Percentiles rank a stretch among this genome's conserved stretches.
Conservation (phyloP, 495 filamentous ascomycete species). For the Lepraria neglecta region DNA sequence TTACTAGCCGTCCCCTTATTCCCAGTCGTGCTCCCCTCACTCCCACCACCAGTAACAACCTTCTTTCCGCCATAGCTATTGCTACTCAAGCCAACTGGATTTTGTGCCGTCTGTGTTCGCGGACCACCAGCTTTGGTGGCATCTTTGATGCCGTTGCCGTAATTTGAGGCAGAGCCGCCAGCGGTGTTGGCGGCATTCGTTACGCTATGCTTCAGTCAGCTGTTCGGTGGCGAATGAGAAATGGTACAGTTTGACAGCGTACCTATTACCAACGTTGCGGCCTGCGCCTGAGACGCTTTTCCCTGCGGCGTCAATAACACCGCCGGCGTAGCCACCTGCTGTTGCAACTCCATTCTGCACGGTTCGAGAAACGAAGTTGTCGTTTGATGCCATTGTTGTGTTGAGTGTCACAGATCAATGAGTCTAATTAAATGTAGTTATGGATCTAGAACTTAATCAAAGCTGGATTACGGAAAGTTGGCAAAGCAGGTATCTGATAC, state of each 20-base stretch:
- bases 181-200: not conserved
- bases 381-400: conserved; percentile 1
- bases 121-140: conserved; percentile 7
- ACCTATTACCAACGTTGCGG: conserved; percentile 10
- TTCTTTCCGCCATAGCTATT: conserved; percentile 17
- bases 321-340: conserved; percentile 16
- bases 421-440: not conserved
- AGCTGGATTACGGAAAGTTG: not conserved
- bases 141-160: conserved; percentile 21
- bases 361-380: conserved; percentile 3
- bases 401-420: not conserved
- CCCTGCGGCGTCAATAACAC: conserved; percentile 15
- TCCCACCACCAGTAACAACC: conserved; percentile 11
- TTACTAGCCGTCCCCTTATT: conserved; percentile 1
- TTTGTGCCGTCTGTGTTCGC: conserved; percentile 9
- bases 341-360: conserved; percentile 10
- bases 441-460: not conserved
- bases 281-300: conserved; percentile 15
- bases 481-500: not conserved
- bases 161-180: conserved; percentile 14
- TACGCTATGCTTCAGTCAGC: not conserved
- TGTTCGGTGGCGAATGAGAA: not conserved
- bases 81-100: conserved; percentile 11
- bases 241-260: not conserved
- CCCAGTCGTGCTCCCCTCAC: not conserved